Evolutionary conservation across 352 stramenopile species (phyloP), one percentile per base, ranked within the genome.

Genomic region (Pythium plurisporium): DNA sequence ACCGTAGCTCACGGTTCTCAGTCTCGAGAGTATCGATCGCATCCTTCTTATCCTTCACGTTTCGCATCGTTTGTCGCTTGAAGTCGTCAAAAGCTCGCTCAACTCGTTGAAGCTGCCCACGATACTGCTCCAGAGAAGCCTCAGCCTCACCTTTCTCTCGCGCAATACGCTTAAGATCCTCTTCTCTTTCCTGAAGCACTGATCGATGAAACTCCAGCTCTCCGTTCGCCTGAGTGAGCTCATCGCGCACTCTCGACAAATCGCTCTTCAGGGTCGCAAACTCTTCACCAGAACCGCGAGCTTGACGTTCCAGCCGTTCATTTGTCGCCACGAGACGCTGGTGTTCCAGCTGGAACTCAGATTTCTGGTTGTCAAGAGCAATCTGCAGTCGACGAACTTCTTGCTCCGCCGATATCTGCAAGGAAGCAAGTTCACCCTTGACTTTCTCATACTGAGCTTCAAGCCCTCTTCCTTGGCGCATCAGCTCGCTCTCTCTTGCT

Each of bases 21-120:
- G 84, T 69, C 54, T 82, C 62, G 22, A 87, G 52, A 4, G 48
- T 31, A 6, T 74, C 64, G 49, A 82, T 70, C 8, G 42, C 59
- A 55, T 73, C 54, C 26, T 83, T 65, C 57, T 78, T 76, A 3
- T 78, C 69, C 25, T 72, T 44, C 25, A 60, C 60, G 30, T 65
- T 68, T 9, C 70, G 54, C 56, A 84, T 72, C 23, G 81, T 76
- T 44, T 85, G 65, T 14, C 74, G 72, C 53, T 87, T 79, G 26
- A 71, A 62, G 25, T 83, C 72, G 27, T 64, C 48, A n/a, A 52
- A 54, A 10, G 49, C 34, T 38, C 66, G 64, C 29, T 74, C 52
- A 6, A 69, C 40, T 31, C 55, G 38, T 9, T 74, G 57, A 2
- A 64, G 30, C 4, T 68, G 38, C 53, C 44, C 30, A 60, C 59